Conservation (phyloP, 2,329 filamentous ascomycete genomes). For the Xylariales sp. region DNA sequence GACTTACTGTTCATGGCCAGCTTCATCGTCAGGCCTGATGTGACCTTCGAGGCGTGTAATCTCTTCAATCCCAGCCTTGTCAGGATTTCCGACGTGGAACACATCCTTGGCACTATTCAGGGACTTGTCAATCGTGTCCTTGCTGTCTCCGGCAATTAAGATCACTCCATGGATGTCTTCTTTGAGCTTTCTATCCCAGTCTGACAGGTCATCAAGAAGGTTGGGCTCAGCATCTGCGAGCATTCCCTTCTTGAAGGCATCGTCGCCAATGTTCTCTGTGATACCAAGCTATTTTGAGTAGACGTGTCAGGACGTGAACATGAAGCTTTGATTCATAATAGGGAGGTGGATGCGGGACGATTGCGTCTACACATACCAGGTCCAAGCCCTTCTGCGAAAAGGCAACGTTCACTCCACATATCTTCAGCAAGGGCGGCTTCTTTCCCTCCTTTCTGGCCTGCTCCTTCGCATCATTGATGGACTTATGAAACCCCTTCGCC, state of each 20-base stretch:
- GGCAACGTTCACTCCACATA: slow-evolving; percentile 18
- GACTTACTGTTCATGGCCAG: slow-evolving; percentile 33
- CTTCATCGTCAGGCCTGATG: slow-evolving; percentile 27
- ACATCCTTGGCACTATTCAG: slow-evolving; percentile 25
- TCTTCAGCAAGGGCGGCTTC: neutral
- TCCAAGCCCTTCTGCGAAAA: slow-evolving; percentile 21
- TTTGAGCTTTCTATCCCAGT: slow-evolving; percentile 27
- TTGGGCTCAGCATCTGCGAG: slow-evolving; percentile 19
- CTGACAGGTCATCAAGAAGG: slow-evolving; percentile 24
- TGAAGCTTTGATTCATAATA: neutral
- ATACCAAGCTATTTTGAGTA: slow-evolving; percentile 20
- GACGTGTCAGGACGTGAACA: neutral
- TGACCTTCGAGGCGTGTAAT: slow-evolving; percentile 27
- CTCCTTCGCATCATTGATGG: slow-evolving; percentile 1
- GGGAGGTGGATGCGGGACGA: neutral
- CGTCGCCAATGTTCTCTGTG: slow-evolving; percentile 25
- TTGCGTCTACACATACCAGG: slow-evolving; percentile 11
- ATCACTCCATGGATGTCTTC: slow-evolving; percentile 32
- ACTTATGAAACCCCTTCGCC: neutral
- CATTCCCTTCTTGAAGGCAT: slow-evolving; percentile 30
- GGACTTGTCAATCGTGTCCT: slow-evolving; percentile 20
- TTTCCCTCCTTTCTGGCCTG: neutral
- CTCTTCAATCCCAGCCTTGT: slow-evolving; percentile 23
- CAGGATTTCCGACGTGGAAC: slow-evolving; percentile 17
- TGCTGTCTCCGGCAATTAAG: slow-evolving; percentile 27